Conservation (phyloP, 2,329 filamentous ascomycete genomes). For the Teratosphaeria epicoccoides region DNA sequence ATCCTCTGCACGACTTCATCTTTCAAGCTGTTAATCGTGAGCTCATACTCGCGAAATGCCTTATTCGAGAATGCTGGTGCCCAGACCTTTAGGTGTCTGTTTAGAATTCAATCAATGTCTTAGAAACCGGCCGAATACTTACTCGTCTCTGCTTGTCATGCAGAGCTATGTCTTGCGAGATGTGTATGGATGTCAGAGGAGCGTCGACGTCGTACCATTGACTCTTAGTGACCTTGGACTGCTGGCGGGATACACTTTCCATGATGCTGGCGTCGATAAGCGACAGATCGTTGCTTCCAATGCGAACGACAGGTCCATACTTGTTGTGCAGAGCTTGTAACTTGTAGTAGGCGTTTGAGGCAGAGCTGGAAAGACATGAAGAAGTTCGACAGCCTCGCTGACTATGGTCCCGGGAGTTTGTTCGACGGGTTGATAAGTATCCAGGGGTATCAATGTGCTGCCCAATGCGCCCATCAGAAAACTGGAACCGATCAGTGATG, state of each 20-base stretch:
- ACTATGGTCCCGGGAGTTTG: slow-evolving; percentile 24
- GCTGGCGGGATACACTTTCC: slow-evolving; percentile 26
- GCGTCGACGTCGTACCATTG: slow-evolving; percentile 30
- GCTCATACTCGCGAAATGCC: slow-evolving; percentile 32
- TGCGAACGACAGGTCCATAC: slow-evolving; percentile 25
- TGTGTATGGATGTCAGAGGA: slow-evolving; percentile 28
- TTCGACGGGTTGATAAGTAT: slow-evolving; percentile 26
- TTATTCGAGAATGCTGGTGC: slow-evolving; percentile 31
- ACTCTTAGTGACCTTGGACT: slow-evolving; percentile 31
- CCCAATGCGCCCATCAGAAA: background rate
- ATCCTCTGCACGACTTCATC: slow-evolving; percentile 25
- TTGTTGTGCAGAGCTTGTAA: slow-evolving; percentile 23
- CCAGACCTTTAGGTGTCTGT: slow-evolving; percentile 32
- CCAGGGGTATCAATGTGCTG: slow-evolving; percentile 29
- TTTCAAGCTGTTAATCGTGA: slow-evolving; percentile 24
- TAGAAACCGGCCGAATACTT: no score
- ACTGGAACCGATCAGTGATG: background rate
- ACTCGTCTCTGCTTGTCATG: slow-evolving; percentile 32
- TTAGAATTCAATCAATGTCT: no score
- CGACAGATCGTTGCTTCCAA: slow-evolving; percentile 28
- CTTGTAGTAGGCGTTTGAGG: slow-evolving; percentile 18
- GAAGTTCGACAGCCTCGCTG: slow-evolving; percentile 25
- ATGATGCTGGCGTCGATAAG: slow-evolving; percentile 27
- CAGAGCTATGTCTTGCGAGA: slow-evolving; percentile 23
- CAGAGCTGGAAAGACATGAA: slow-evolving; percentile 15